Conservation (phyloP, 768 basidiomycete species). For the Serendipita vermifera region DNA sequence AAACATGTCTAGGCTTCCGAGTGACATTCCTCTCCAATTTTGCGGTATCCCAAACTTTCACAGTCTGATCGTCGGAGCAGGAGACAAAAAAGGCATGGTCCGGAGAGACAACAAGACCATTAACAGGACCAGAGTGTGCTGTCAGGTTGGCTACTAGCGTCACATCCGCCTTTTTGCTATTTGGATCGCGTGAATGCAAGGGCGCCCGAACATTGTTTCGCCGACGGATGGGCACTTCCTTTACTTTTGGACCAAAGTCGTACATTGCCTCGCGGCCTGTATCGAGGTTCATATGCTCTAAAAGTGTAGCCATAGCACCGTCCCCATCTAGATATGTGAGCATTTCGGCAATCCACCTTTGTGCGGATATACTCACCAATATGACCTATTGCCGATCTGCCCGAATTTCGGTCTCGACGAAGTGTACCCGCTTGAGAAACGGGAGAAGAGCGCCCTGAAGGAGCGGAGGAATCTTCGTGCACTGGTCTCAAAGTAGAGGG, state of each 20-base stretch:
- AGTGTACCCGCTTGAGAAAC: constrained; percentile 46
- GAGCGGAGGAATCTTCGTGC: constrained; percentile 31
- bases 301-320: constrained; percentile 25
- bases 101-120: constrained; percentile 73
- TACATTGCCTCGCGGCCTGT: constrained; percentile 67
- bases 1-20: constrained; percentile 41
- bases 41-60: constrained; percentile 45
- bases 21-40: constrained; percentile 91
- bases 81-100: constrained; percentile 75
- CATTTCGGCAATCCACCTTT: constrained; percentile 11
- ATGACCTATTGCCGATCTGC: constrained; percentile 10
- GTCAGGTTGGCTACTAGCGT: constrained; percentile 72
- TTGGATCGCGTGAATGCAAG: constrained; percentile 53
- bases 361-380: constrained; percentile 1
- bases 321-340: not conserved
- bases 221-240: constrained; percentile 67
- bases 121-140: constrained; percentile 71
- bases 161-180: constrained; percentile 51
- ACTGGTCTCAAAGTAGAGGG: constrained; percentile 56
- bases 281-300: constrained; percentile 84
- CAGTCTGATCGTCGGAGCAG: constrained; percentile 28
- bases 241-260: constrained; percentile 84
- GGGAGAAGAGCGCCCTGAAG: constrained; percentile 71
- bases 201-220: constrained; percentile 59
- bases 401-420: constrained; percentile 29